A percentile compares a stretch with the other conserved stretches of the same genome.
Conservation (phyloP, 1,284 basidiomycete species). For the Porphyrellus sp. region DNA sequence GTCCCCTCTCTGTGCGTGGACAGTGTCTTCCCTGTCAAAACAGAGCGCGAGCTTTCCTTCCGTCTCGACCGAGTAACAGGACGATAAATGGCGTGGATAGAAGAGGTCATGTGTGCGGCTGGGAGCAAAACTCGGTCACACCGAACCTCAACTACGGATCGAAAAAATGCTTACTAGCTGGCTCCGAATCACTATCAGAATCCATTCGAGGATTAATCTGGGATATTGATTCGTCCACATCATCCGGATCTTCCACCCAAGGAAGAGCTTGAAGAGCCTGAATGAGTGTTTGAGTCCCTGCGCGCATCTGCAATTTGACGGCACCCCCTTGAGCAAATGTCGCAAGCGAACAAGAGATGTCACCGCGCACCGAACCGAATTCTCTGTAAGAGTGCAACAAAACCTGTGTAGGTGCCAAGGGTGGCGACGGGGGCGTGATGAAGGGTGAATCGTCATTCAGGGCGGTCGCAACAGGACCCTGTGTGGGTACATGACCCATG, state of each 20-base stretch:
- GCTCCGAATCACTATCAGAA: conserved; percentile 61
- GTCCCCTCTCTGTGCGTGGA: conserved; percentile 11
- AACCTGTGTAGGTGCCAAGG: conserved; percentile 42
- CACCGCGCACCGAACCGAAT: conserved; percentile 59
- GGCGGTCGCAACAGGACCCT: conserved; percentile 14
- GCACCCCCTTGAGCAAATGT: conserved; percentile 6
- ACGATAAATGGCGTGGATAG: conserved; percentile 82
- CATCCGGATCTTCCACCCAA: conserved; percentile 65
- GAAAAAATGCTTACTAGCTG: conserved; percentile 29
- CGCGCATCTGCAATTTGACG: conserved; percentile 57
- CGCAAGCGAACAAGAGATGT: not conserved
- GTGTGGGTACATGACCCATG: conserved; percentile 12
- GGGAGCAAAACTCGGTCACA: not conserved
- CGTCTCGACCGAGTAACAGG: conserved; percentile 68
- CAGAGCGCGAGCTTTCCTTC: conserved; percentile 35
- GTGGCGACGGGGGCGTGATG: conserved; percentile 68
- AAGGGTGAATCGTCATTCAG: conserved; percentile 70
- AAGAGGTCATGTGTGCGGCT: conserved; percentile 58
- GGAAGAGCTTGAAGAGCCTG: conserved; percentile 81
- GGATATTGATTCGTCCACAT: conserved; percentile 57
- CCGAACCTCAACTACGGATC: conserved; percentile 16
- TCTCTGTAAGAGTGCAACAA: conserved; percentile 54
- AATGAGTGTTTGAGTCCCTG: conserved; percentile 80
- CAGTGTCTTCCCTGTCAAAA: conserved; percentile 31
- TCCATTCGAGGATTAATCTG: conserved; percentile 41